Percentiles rank a stretch among this genome's conserved stretches.
phyloP scores from a whole-genome alignment of 2,329 filamentous ascomycete species.

The Phoma herbarum region DNA sequence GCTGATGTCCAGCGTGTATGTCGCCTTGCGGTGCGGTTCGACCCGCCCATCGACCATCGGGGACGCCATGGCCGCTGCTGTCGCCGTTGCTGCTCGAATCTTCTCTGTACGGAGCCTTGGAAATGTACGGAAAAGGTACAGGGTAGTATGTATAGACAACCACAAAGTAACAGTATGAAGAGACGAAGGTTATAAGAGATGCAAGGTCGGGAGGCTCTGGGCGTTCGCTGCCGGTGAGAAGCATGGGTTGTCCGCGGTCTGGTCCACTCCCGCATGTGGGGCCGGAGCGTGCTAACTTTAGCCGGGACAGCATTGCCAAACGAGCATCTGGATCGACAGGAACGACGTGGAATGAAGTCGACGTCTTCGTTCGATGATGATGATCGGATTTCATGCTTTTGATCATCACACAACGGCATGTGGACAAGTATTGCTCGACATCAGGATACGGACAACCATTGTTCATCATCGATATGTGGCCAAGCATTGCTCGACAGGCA shows the following conservation, averaged over 20 bases:
- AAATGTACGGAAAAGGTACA: no score
- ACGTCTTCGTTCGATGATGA: no score
- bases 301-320: background rate
- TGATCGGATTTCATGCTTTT: background rate
- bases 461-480: no score
- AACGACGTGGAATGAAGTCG: background rate
- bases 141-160: background rate
- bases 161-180: background rate
- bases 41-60: slow-evolving; percentile 47
- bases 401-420: no score
- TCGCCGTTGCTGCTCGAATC: background rate
- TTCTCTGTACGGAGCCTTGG: background rate
- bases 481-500: no score
- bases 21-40: slow-evolving; percentile 52
- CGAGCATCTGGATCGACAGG: background rate
- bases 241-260: slow-evolving; percentile 7
- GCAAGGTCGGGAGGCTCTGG: slow-evolving; percentile 8
- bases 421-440: no score
- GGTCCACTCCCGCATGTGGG: slow-evolving; percentile 14
- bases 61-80: slow-evolving; percentile 43
- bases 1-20: slow-evolving; percentile 49
- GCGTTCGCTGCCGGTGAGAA: slow-evolving; percentile 5
- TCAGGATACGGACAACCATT: no score
- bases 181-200: background rate
- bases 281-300: slow-evolving; percentile 13